These are phyloP conservation scores for Podospora comata DNA, from an alignment of 495 filamentous ascomycete genomes.

Conservation along the genomic window DNA sequence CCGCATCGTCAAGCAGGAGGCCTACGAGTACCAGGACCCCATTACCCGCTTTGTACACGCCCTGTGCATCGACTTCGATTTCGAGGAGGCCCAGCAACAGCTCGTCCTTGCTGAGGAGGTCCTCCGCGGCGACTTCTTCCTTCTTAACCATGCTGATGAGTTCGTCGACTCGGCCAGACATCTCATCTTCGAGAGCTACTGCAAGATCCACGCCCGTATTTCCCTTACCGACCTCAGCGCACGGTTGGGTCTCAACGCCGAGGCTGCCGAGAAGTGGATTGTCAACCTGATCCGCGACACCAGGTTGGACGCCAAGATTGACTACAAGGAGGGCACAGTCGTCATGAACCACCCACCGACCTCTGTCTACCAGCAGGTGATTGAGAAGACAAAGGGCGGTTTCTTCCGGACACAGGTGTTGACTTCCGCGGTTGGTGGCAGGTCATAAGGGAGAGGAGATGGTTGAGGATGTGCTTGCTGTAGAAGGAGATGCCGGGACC, in stretches of 20 bases:
- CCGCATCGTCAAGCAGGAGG: slow-evolving; percentile 90
- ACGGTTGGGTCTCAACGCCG: slow-evolving; percentile 80
- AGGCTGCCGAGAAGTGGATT: slow-evolving; percentile 99
- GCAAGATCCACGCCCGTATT: slow-evolving; percentile 98
- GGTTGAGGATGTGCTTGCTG: neutral
- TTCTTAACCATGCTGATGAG: slow-evolving; percentile 74
- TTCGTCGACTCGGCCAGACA: slow-evolving; percentile 95
- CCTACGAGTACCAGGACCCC: slow-evolving; percentile 94
- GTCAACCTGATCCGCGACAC: slow-evolving; percentile 98
- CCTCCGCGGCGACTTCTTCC: slow-evolving; percentile 91
- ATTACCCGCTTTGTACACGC: slow-evolving; percentile 95
- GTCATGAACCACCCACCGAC: slow-evolving; percentile 99
- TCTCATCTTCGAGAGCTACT: slow-evolving; percentile 96
- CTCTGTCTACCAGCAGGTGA: slow-evolving; percentile 98
- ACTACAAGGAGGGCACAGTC: slow-evolving; percentile 97
- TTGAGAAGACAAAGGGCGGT: slow-evolving; percentile 91
- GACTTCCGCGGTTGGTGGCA: slow-evolving; percentile 52
- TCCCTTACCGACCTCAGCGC: slow-evolving; percentile 95
- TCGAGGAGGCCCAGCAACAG: slow-evolving; percentile 94
- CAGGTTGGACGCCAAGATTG: slow-evolving; percentile 95
- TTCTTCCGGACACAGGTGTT: slow-evolving; percentile 85
- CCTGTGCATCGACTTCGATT: slow-evolving; percentile 96
- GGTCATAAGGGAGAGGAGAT: slow-evolving; percentile 20
- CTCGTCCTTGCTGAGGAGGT: slow-evolving; percentile 89
- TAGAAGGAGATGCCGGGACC: slow-evolving; percentile 1